Evolutionary conservation across 2,329 filamentous ascomycete genomes (phyloP).

Genomic region (Mycosphaerella sp.): DNA sequence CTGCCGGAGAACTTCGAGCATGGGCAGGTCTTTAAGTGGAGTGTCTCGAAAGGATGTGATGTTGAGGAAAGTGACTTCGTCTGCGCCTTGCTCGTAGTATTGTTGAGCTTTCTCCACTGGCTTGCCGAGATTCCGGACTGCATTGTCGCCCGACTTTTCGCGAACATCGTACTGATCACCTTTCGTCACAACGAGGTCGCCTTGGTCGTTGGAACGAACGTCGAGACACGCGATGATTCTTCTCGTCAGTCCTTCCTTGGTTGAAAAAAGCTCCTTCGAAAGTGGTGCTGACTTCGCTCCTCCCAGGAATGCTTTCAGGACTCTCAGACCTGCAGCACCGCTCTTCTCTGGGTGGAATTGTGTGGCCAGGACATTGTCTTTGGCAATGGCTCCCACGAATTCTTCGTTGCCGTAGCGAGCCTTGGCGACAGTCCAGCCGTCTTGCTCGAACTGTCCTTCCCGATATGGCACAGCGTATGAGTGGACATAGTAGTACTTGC

Average conservation of each 20-base stretch:
- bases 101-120: constrained; percentile 88
- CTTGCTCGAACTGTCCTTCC: constrained; percentile 64
- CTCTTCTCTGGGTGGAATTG: constrained; percentile 99
- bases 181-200: constrained; percentile 95
- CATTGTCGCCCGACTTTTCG: constrained; percentile 62
- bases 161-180: constrained; percentile 98
- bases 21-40: constrained; percentile 82
- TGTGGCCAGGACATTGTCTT: constrained; percentile 78
- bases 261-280: constrained; percentile 33
- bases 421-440: constrained; percentile 89
- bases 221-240: constrained; percentile 94
- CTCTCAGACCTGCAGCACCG: constrained; percentile 76
- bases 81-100: constrained; percentile 95
- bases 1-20: constrained; percentile 85
- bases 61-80: constrained; percentile 96
- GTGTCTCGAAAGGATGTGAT: constrained; percentile 98
- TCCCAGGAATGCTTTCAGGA: constrained; percentile 80
- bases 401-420: constrained; percentile 80
- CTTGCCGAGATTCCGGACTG: constrained; percentile 90
- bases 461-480: constrained; percentile 79
- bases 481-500: constrained; percentile 99
- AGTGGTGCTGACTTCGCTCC: constrained; percentile 56
- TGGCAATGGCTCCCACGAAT: constrained; percentile 85
- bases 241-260: constrained; percentile 70
- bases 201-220: constrained; percentile 87